phyloP scores from a whole-genome alignment of 1,139 yeast genomes.

The Entelexis paramagnoliae region DNA sequence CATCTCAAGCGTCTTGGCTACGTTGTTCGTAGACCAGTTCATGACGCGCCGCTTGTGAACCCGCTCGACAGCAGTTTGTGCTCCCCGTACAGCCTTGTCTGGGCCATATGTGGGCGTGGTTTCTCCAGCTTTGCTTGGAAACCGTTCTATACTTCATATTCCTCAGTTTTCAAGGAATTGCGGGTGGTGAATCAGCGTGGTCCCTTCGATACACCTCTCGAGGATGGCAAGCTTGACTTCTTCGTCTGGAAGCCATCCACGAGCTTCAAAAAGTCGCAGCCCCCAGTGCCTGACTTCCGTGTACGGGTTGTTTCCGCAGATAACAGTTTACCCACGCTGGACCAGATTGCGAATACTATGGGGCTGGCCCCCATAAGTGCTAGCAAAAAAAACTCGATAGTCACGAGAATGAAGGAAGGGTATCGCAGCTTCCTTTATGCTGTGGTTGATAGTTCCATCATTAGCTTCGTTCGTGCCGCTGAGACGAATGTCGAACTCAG shows the following conservation, averaged over 20 bases:
- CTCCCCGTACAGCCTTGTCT: background rate
- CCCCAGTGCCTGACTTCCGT: constrained; percentile 69
- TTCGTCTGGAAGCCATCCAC: constrained; percentile 81
- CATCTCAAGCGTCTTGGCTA: constrained; percentile 73
- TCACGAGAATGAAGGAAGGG: constrained; percentile 39
- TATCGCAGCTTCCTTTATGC: constrained; percentile 49
- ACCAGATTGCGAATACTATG: constrained; percentile 30
- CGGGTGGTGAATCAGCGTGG: constrained; percentile 7
- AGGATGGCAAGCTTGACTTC: constrained; percentile 33
- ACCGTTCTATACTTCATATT: constrained; percentile 19
- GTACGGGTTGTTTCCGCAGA: constrained; percentile 50
- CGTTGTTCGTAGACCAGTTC: constrained; percentile 37
- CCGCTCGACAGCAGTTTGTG: background rate
- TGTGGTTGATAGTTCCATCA: constrained; percentile 58
- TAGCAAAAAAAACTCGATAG: constrained; percentile 28
- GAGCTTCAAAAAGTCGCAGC: constrained; percentile 54
- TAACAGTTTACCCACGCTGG: constrained; percentile 43
- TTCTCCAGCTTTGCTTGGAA: constrained; percentile 21
- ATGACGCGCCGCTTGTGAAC: background rate
- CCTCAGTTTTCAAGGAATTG: constrained; percentile 19
- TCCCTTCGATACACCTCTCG: background rate
- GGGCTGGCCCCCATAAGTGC: constrained; percentile 27
- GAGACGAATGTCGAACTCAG: constrained; percentile 9
- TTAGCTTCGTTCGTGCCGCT: constrained; percentile 46
- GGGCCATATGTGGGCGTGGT: constrained; percentile 11